Base-by-base conservation (phyloP, 1,284 basidiomycete species). In the Hemileia vastatrix region DNA sequence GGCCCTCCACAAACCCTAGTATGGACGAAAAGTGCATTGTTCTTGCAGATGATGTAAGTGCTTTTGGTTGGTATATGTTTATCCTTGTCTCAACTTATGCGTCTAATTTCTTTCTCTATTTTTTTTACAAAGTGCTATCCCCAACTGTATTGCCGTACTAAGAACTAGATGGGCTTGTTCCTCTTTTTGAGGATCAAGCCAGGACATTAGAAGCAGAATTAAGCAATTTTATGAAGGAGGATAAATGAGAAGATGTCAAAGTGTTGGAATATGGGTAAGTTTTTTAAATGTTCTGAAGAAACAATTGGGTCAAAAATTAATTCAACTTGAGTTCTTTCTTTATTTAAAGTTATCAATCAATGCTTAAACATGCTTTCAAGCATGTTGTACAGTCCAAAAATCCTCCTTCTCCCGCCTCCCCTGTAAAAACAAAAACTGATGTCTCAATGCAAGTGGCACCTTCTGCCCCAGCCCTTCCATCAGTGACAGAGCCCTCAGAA, bases 101-200 rank as follows among this genome's bases (percentile, higher is more conserved):
- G n/a, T n/a, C n/a, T n/a, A n/a, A n/a, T n/a, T n/a, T n/a, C n/a
- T n/a, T n/a, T n/a, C n/a, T n/a, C n/a, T n/a, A n/a, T n/a, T n/a
- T n/a, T n/a, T n/a, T n/a, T n/a, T n/a, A n/a, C n/a, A n/a, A n/a
- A n/a, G n/a, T n/a, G n/a, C n/a, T 71, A 86, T 94, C 62, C 91
- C 92, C 76, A 96, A 96, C 72, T 83, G 88, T 8, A 87, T 95
- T 72, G 83, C 92, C 48, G 85, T 95, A 19, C 80, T 92, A 91
- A 69, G 88, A 92, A 73, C 83, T 96, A 32, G 81, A 92, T 47
- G 85, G 87, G 1, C 85, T 87, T 54, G 94, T 92, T 77, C 92
- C 92, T 13, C 72, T 87, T 32, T 82, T 84, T 49, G 77, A 82
- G 15, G 81, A 64, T 1, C 69, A 77, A 33, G 79, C 78, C n/a